Percentiles rank a stretch among this genome's conserved stretches.
phyloP scores from a whole-genome alignment of 345 rosid genomes.

The Euphorbia lathyris region DNA sequence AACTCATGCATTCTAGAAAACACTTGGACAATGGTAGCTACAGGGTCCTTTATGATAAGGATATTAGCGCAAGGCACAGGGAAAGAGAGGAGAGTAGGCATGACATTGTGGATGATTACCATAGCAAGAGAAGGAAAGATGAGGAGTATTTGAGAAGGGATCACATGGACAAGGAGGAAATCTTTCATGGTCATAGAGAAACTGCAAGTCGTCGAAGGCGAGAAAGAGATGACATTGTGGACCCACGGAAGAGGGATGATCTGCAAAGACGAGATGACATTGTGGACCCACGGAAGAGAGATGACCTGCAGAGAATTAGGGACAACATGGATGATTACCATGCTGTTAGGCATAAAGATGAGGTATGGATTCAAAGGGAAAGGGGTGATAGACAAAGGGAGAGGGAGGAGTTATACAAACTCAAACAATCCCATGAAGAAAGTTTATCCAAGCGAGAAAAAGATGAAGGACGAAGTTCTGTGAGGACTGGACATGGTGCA shows the following conservation, averaged over 20 bases:
- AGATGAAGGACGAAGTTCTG: constrained; percentile 57
- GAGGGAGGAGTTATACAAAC: constrained; percentile 60
- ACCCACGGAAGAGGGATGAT: constrained; percentile 72
- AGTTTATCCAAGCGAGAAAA: constrained; percentile 56
- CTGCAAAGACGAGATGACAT: constrained; percentile 68
- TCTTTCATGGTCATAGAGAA: constrained; percentile 59
- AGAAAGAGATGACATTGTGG: constrained; percentile 72
- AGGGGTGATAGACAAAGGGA: constrained; percentile 68
- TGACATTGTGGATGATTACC: constrained; percentile 60
- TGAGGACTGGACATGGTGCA: constrained; percentile 54
- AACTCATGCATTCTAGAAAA: constrained; percentile 55
- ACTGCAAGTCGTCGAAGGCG: constrained; percentile 56
- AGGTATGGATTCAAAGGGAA: constrained; percentile 63
- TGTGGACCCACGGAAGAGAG: constrained; percentile 73
- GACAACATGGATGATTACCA: constrained; percentile 64
- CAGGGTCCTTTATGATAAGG: constrained; percentile 56
- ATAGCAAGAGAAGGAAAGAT: constrained; percentile 69
- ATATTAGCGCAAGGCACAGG: constrained; percentile 44
- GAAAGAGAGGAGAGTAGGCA: constrained; percentile 60
- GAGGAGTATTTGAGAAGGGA: constrained; percentile 65
- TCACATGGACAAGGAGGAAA: constrained; percentile 60
- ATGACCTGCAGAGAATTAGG: constrained; percentile 67
- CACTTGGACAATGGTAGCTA: constrained; percentile 66
- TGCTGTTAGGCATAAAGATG: constrained; percentile 77
- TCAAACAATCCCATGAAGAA: constrained; percentile 57